A percentile compares a stretch with the other conserved stretches of the same genome.
Conservation (phyloP, 345 rosid genomes). For the Populus tremula region DNA sequence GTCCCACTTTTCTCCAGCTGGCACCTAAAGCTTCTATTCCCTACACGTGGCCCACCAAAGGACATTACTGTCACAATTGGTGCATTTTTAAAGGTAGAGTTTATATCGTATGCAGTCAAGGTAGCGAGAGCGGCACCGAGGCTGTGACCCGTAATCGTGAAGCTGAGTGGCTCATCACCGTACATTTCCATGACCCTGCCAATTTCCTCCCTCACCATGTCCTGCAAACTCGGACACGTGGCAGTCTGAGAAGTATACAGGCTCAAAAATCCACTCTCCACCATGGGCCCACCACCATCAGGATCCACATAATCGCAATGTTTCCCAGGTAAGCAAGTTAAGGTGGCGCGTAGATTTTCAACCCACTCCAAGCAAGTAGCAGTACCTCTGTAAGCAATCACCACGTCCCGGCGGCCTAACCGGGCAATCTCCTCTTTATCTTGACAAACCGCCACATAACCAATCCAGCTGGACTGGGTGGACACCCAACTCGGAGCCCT, state of each 20-base stretch:
- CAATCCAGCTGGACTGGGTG: conserved; percentile 29
- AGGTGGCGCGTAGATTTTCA: conserved; percentile 29
- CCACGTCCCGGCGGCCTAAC: conserved; percentile 35
- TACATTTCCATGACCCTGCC: conserved; percentile 49
- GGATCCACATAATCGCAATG: background rate
- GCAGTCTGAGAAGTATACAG: conserved; percentile 65
- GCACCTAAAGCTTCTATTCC: conserved; percentile 20
- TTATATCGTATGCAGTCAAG: conserved; percentile 51
- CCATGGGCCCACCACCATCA: conserved; percentile 56
- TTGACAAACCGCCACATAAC: conserved; percentile 32
- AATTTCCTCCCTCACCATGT: conserved; percentile 64
- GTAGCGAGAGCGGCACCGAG: conserved; percentile 90
- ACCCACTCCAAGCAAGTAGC: conserved; percentile 34
- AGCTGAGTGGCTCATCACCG: conserved; percentile 67
- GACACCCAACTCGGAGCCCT: conserved; percentile 17
- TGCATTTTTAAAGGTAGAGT: background rate
- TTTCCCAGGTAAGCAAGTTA: background rate
- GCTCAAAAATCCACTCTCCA: conserved; percentile 84
- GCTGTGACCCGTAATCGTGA: conserved; percentile 91
- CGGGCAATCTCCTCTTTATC: conserved; percentile 28
- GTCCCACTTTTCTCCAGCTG: conserved; percentile 22
- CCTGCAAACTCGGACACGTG: conserved; percentile 52
- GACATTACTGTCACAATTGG: conserved; percentile 23
- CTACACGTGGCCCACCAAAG: conserved; percentile 34
- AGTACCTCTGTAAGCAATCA: conserved; percentile 30